Percentiles rank a stretch among this genome's conserved stretches.
These are phyloP conservation scores for Cladophialophora exuberans DNA, from an alignment of 2,329 filamentous ascomycete genomes.

Conservation along the genomic window DNA sequence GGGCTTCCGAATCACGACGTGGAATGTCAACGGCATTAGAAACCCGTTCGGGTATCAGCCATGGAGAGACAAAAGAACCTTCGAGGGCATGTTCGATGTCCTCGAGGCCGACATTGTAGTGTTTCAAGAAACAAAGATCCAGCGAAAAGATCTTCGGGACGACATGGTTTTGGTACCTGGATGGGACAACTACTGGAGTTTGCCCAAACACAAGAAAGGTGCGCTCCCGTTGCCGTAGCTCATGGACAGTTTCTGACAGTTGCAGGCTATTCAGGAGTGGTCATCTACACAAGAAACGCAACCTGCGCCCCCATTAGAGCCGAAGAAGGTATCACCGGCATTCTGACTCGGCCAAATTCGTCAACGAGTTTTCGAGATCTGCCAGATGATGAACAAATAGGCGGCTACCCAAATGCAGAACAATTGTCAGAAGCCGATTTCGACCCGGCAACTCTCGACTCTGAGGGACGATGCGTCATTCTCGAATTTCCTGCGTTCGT, in stretches of 20 bases:
- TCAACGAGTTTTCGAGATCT: conserved; percentile 73
- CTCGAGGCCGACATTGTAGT: conserved; percentile 90
- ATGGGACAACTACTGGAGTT: conserved; percentile 95
- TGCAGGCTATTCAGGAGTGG: conserved; percentile 90
- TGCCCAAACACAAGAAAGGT: conserved; percentile 94
- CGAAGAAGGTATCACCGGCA: conserved; percentile 90
- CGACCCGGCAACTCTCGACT: conserved; percentile 76
- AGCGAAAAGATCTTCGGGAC: conserved; percentile 85
- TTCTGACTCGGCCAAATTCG: conserved; percentile 74
- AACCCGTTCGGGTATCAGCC: conserved; percentile 85
- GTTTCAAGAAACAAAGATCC: conserved; percentile 96
- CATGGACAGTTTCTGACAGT: conserved; percentile 15
- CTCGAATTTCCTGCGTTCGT: conserved; percentile 96
- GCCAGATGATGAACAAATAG: conserved; percentile 74
- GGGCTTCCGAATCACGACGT: conserved; percentile 80
- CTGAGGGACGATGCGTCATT: conserved; percentile 87
- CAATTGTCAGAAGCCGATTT: conserved; percentile 66
- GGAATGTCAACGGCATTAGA: conserved; percentile 86
- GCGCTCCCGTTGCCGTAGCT: not conserved
- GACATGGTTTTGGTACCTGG: conserved; percentile 95
- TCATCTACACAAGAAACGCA: conserved; percentile 88
- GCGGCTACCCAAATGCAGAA: conserved; percentile 75
- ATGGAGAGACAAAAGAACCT: conserved; percentile 73
- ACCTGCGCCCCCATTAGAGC: conserved; percentile 84
- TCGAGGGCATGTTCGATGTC: conserved; percentile 89